Evolutionary conservation across 306 rosid genomes (phyloP).

Genomic region (Styphnolobium japonicum): DNA sequence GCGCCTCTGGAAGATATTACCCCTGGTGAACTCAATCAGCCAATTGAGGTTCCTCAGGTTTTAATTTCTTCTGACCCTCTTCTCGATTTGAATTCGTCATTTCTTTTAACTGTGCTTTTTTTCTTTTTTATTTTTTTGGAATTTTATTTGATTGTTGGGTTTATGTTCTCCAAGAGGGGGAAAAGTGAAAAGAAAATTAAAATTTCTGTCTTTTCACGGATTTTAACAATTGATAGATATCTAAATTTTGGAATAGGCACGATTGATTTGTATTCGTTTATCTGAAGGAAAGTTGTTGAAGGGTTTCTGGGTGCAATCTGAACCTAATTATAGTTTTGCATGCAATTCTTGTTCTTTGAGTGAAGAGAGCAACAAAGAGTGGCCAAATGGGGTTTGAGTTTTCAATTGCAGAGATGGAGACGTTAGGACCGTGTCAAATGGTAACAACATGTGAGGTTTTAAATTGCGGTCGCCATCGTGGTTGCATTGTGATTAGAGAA

Average conservation of each 20-base stretch:
- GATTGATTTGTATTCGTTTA: background rate
- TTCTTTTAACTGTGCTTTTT: background rate
- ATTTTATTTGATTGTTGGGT: background rate
- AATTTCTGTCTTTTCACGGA: background rate
- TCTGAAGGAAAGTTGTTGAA: background rate
- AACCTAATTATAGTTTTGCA: background rate
- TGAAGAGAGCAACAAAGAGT: background rate
- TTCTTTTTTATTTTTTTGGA: background rate
- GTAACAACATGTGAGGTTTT: no score
- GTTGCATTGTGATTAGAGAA: no score
- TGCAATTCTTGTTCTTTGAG: background rate
- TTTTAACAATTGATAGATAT: background rate
- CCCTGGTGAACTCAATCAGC: constrained; percentile 98
- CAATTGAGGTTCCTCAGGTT: constrained; percentile 95
- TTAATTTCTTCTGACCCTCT: background rate
- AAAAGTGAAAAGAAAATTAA: background rate
- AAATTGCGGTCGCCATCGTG: no score
- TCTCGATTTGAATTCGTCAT: background rate
- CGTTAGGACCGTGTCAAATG: background rate
- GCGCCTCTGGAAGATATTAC: constrained; percentile 67
- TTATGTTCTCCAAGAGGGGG: background rate
- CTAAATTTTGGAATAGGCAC: background rate
- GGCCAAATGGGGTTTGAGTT: background rate
- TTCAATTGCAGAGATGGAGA: background rate
- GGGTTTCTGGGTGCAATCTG: background rate